These are phyloP conservation scores for Cyclotella atomus DNA, from an alignment of 108 stramenopile genomes.

Conservation along the genomic window DNA sequence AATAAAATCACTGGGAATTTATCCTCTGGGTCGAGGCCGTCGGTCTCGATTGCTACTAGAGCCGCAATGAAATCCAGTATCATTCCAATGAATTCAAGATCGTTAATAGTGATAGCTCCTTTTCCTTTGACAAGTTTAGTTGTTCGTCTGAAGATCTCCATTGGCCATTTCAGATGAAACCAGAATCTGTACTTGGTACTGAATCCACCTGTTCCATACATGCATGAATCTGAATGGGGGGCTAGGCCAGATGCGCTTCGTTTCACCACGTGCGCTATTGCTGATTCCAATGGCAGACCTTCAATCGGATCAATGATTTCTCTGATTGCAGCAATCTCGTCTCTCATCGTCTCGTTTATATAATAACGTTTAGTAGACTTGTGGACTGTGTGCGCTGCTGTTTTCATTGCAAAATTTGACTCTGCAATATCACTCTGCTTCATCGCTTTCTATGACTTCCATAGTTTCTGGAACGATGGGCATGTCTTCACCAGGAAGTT, in stretches of 20 bases:
- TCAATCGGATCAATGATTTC: neutral
- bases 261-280: slow-evolving; percentile 13
- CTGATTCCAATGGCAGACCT: neutral
- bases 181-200: neutral
- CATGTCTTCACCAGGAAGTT: neutral
- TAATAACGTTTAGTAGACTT: neutral
- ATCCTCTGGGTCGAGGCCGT: too few species aligned
- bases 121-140: neutral
- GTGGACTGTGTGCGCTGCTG: neutral
- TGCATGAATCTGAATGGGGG: slow-evolving; percentile 13
- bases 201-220: slow-evolving; percentile 20
- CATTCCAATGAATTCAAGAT: slow-evolving; percentile 16
- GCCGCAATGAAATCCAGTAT: slow-evolving; percentile 26
- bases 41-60: neutral
- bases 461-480: neutral
- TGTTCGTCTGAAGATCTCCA: neutral
- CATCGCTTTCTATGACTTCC: neutral
- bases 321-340: slow-evolving; percentile 17
- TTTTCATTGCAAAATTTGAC: neutral
- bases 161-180: slow-evolving; percentile 20
- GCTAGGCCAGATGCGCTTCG: neutral
- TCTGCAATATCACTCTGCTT: neutral
- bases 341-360: slow-evolving; percentile 12
- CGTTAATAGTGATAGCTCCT: slow-evolving; percentile 8
- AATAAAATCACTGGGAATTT: neutral